Evolutionary conservation across 2,329 filamentous ascomycete species (phyloP).

Genomic region (Ceratocystis cacaofunesta): DNA sequence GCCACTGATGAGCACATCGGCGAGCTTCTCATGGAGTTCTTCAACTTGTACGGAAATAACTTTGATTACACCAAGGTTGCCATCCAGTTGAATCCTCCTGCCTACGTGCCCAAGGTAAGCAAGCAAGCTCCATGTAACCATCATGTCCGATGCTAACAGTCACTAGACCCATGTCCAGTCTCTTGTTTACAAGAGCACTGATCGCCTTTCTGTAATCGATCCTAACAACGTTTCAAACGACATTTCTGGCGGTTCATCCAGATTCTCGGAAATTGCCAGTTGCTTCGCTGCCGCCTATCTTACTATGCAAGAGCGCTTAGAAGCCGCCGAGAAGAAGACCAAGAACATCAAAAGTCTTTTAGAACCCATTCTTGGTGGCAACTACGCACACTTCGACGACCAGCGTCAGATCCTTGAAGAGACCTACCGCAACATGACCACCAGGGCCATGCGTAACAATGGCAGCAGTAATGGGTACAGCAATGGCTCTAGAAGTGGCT

Average conservation of each 20-base stretch:
- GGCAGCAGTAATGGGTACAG: not conserved
- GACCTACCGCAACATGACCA: slow-evolving; percentile 7
- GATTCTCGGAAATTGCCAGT: slow-evolving; percentile 51
- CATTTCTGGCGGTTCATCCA: slow-evolving; percentile 71
- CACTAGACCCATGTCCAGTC: slow-evolving; percentile 30
- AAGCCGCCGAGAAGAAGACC: slow-evolving; percentile 19
- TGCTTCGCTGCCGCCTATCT: slow-evolving; percentile 53
- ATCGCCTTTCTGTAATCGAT: slow-evolving; percentile 76
- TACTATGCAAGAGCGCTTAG: slow-evolving; percentile 39
- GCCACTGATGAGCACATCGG: slow-evolving; percentile 55
- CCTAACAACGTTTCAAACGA: slow-evolving; percentile 78
- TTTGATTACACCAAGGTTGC: slow-evolving; percentile 58
- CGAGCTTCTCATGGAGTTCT: slow-evolving; percentile 70
- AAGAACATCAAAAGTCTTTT: slow-evolving; percentile 17
- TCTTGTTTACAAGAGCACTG: slow-evolving; percentile 42
- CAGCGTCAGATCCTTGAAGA: slow-evolving; percentile 14
- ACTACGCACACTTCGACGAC: slow-evolving; percentile 17
- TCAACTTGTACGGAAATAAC: slow-evolving; percentile 73
- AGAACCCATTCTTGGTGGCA: slow-evolving; percentile 17
- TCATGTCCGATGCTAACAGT: slow-evolving; percentile 6
- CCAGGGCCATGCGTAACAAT: not conserved
- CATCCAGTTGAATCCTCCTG: slow-evolving; percentile 61
- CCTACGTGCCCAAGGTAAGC: slow-evolving; percentile 60
- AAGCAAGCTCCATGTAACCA: not conserved
- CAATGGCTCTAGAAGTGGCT: not conserved